Base-by-base conservation (phyloP, 176 grass and related monocot species). In the Zoysia pacifica region DNA sequence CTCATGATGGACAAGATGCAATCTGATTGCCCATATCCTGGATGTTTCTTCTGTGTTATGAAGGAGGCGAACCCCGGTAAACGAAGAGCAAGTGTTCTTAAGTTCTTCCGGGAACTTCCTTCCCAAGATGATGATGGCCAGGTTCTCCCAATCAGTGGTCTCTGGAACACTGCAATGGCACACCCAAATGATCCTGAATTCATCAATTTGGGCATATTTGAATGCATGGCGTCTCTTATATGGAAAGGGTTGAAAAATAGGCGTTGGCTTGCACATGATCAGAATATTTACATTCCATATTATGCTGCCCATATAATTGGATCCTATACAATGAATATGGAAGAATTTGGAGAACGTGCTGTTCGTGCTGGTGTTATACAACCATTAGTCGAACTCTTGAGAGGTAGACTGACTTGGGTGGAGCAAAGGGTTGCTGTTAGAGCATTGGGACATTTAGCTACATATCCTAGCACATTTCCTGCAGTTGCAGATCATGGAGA, bases 271-370 rank as follows among this genome's bases (percentile, higher is more conserved):
- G 87, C 88, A 45, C 90, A 95, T 82, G 96, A 99, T 82, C 96
- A 99, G 83, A 99, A 99, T 77, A 94, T 99, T 56, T 99, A 99
- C 73, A 88, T 99, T 72, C 96, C 96, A 4, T 99, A 99, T 82
- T 99, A 99, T 74, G 96, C 92, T 36, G 96, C 96, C 10, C 96
- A 99, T 70, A 89, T 99, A 83, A 99, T 99, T 84, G 96, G 96
- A 69, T 99, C 96, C 4, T 99, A 99, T 60, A 95, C 96, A n/a
- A 99, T 99, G 96, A 99, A 99, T 87, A 92, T 99, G 93, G 96
- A 95, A 73, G 96, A 95, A 65, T 99, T 99, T 79, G 92, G 92
- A 36, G 88, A 95, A 71, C 89, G 79, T 62, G 96, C 96, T 67
- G 88, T 99, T 80, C 92, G 90, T 87, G 92, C 92, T 56, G 92